Evolutionary conservation across 2,329 filamentous ascomycete species (phyloP), one percentile per base, ranked within the genome.

Genomic region (Arachnomyces sp.): DNA sequence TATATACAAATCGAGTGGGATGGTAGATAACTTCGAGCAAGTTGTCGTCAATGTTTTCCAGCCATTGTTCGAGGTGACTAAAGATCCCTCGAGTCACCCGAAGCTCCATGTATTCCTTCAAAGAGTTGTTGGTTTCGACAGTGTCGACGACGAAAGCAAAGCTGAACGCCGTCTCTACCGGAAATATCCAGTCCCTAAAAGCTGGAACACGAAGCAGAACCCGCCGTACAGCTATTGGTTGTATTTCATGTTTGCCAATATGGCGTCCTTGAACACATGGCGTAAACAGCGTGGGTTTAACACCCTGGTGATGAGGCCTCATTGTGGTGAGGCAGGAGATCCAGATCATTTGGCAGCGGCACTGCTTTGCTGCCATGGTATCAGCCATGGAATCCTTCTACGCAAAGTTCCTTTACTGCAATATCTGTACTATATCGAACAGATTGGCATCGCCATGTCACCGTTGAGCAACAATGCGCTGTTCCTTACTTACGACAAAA

Each of bases 381-480:
- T 98, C 64, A 95, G 87, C 54, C 92, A 98, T 58, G 92, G 92
- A 14, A 76, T 98, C 40, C 69, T 95, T 40, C 75, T 98, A 30
- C 83, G 92, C 47, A 98, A 98, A 60, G 89, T 96, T 2, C 92
- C 92, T 2, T 68, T 98, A 44, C 68, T 98, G 40, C 92, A 98
- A 63, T 98, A 98, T 63, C 80, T 96, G 37, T 98, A 95, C 68
- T 98, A 98, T 55, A 78, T 98, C 14, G 89, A 98, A 57, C 90
- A 96, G 59, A 95, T 98, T 47, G 92, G 92, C 43, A 92, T 98
- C 47, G 92, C 92, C 45, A 98, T 98, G 92, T 96, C 90, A n/a
- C 92, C 92, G 2, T 74, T 98, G 34, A 95, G 88, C 63, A 98
- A 98, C 69, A 98, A 98, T 54, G 92, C 92, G 0, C 68, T 98